Evolutionary conservation across 1,139 yeast genomes (phyloP).

Genomic region (Oligophagozyma castellii): DNA sequence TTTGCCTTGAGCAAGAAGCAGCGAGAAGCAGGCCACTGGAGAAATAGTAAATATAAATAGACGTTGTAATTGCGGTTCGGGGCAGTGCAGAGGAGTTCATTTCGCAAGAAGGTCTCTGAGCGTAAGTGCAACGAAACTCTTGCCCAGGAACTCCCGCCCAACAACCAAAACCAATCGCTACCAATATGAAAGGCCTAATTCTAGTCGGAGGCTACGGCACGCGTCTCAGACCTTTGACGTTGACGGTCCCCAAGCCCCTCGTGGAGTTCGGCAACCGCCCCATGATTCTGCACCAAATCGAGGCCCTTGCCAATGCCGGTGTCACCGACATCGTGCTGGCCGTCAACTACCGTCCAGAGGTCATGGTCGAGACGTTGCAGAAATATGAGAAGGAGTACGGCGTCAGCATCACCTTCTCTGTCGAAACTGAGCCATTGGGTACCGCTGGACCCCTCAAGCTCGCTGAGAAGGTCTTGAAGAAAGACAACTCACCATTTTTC

Average conservation of each 20-base stretch:
- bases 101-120: too few species aligned
- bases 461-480: conserved; percentile 86
- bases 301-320: conserved; percentile 96
- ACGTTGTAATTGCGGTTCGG: too few species aligned
- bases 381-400: conserved; percentile 93
- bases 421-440: conserved; percentile 98
- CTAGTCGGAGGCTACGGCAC: conserved; percentile 99
- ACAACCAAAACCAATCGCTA: not conserved
- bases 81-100: too few species aligned
- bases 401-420: conserved; percentile 89
- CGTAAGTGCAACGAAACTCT: too few species aligned
- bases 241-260: conserved; percentile 94
- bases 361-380: conserved; percentile 90
- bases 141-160: not conserved
- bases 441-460: conserved; percentile 98
- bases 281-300: conserved; percentile 93
- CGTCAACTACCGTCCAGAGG: conserved; percentile 98
- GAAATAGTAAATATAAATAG: too few species aligned
- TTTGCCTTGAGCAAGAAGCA: too few species aligned
- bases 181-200: conserved; percentile 89
- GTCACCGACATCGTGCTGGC: conserved; percentile 98
- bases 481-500: conserved; percentile 93
- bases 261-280: conserved; percentile 99
- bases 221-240: conserved; percentile 96
- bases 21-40: too few species aligned